Evolutionary conservation across 73 alveolate species (phyloP), one percentile per base, ranked within the genome.

Genomic region (Symbiodinium natans): DNA sequence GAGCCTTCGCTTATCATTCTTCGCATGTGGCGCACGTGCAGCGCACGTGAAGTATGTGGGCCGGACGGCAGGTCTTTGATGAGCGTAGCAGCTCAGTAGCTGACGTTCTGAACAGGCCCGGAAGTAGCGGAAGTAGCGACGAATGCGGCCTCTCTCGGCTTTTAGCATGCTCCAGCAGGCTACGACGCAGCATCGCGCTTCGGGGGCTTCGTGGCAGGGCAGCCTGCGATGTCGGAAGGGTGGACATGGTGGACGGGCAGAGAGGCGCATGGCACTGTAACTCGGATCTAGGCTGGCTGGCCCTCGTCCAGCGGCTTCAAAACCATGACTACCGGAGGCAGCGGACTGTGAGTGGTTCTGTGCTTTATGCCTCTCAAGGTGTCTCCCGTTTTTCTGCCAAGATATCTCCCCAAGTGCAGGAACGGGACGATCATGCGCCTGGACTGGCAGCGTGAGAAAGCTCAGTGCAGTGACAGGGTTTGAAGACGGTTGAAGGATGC

Each of bases 251-350:
- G 1, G 36, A 56, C 25, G 74, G 74, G 56, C 19, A 11, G 11
- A 6, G 59, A 46, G 13, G 59, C 59, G 6, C 59, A 46, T 46
- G 13, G 59, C 59, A 6, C 59, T 46, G 59, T 6, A 46, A 46
- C 59, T 13, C 6, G 13, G 6, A 13, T 46, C 59, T 56, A 88
- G 95, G 95, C 41, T 88, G 95, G 95, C 46, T 88, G 42, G 77
- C 95, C 1, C 75, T 88, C 86, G 95, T 88, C 36, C 95, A 88
- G 95, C 95, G 95, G 36, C 63, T 88, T 46, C 95, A 88, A 27
- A 82, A 88, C 34, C 38, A 39, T 27, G 95, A 88, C 95, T 88
- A 88, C 33, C 82, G 86, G 39, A 88, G 86, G 86, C 86, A 34
- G 43, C 84, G 42, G 41, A 31, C 82, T 6, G 84, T 2, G 84